Evolutionary conservation across 176 grass and related monocot genomes (phyloP), one percentile per base, ranked within the genome.

Genomic region (Pharus latifolius): DNA sequence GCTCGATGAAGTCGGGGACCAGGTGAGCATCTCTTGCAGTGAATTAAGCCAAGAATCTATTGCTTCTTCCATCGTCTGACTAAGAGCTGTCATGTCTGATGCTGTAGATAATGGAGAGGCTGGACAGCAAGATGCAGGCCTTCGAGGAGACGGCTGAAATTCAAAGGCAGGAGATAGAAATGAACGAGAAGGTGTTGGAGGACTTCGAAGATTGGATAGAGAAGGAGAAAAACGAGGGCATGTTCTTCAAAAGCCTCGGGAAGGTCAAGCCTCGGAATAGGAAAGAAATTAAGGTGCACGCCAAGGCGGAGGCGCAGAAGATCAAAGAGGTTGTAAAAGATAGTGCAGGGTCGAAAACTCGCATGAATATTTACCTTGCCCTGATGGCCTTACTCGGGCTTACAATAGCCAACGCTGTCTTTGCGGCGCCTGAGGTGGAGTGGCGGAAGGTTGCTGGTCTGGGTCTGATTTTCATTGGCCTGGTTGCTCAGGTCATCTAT

Each of bases 121-220:
- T 99, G 31, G 95, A 99, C 34, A 85, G 76, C 32, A 74, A 58
- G 78, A 90, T 87, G 87, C 82, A 91, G 70, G 75, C 82, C 9
- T 94, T 88, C 20, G 90, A 99, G 60, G 90, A 91, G 47, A 78
- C 60, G 1, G 87, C 90, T 58, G 87, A 90, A 38, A 73, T 82
- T 4, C 83, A 77, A 56, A 80, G 82, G 58, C 75, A 91, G 73
- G 95, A 94, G 63, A 91, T 99, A 31, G 84, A 94, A 69, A 87
- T 88, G 83, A 99, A 88, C 10, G 84, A 94, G 5, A 91, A 70
- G 70, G 82, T 91, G 52, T 61, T 99, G 42, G 76, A 91, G 81
- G 95, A 99, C 70, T 91, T 99, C 9, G 87, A 87, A 72, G 83
- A 85, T 10, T 74, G 80, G 77, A 99, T 99, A n/a, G 87, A 91